Evolutionary conservation across 1,284 basidiomycete species (phyloP).

Genomic region (Polyporus tsugae): DNA sequence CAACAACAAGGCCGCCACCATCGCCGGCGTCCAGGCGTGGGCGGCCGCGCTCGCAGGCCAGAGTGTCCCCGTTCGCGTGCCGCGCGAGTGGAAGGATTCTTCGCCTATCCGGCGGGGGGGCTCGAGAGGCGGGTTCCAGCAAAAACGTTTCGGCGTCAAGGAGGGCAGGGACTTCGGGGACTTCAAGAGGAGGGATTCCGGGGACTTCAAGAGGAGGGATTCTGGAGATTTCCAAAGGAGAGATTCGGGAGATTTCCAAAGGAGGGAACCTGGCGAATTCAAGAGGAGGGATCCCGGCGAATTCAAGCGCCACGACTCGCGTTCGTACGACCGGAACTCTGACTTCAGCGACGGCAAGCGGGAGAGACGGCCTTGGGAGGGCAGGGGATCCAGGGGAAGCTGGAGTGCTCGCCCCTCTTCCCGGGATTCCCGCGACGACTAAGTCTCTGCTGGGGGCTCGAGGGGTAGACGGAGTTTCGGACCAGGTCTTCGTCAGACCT

Average conservation of each 20-base stretch:
- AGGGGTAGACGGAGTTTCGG: background rate
- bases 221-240: background rate
- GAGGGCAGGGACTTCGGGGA: conserved; percentile 1
- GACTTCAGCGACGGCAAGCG: background rate
- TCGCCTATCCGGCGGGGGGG: background rate
- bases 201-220: conserved; percentile 1
- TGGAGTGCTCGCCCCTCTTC: background rate
- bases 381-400: background rate
- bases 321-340: conserved; percentile 5
- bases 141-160: conserved; percentile 1
- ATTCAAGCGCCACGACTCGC: conserved; percentile 5
- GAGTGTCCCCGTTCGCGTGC: conserved; percentile 21
- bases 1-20: conserved; percentile 53
- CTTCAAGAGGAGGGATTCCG: background rate
- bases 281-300: no score
- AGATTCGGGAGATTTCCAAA: background rate
- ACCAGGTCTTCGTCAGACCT: background rate
- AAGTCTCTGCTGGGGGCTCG: background rate
- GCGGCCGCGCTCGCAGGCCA: conserved; percentile 44
- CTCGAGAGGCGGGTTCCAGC: background rate
- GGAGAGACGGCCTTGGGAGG: conserved; percentile 2
- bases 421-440: background rate
- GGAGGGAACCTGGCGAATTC: no score
- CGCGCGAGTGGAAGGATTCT: conserved; percentile 8
- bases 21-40: conserved; percentile 77